Evolutionary conservation across 768 basidiomycete genomes (phyloP).

Genomic region (Agaricus blazei): DNA sequence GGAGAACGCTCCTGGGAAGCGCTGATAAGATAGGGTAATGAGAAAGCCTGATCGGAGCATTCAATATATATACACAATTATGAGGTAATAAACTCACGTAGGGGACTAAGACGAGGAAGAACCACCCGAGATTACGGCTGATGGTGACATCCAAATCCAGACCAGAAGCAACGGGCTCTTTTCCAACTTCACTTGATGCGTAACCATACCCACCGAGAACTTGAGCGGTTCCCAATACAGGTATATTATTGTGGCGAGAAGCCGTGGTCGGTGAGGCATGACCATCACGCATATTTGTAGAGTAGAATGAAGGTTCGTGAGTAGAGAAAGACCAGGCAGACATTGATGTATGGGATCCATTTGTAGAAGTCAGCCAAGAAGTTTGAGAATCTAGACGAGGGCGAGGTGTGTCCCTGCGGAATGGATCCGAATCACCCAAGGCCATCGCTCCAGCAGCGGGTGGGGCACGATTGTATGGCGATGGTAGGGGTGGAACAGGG

Average conservation of each 20-base stretch:
- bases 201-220: slow-evolving; percentile 71
- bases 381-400: slow-evolving; percentile 58
- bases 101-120: slow-evolving; percentile 64
- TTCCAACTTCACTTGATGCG: slow-evolving; percentile 46
- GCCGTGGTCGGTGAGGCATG: slow-evolving; percentile 34
- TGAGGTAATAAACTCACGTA: slow-evolving; percentile 37
- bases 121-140: slow-evolving; percentile 55
- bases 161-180: slow-evolving; percentile 40
- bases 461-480: slow-evolving; percentile 47
- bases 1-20: slow-evolving; percentile 31
- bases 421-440: slow-evolving; percentile 54
- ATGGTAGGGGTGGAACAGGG: slow-evolving; percentile 68
- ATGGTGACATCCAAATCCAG: slow-evolving; percentile 52
- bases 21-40: slow-evolving; percentile 57
- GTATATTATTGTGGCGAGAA: slow-evolving; percentile 41
- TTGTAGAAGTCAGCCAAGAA: slow-evolving; percentile 69
- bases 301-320: slow-evolving; percentile 26
- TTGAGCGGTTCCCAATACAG: slow-evolving; percentile 50
- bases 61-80: not conserved
- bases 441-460: slow-evolving; percentile 26
- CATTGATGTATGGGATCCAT: slow-evolving; percentile 50
- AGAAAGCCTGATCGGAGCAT: slow-evolving; percentile 38
- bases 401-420: slow-evolving; percentile 51
- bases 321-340: slow-evolving; percentile 70
- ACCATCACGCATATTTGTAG: slow-evolving; percentile 36